Percentiles rank a stretch among this genome's conserved stretches.
Evolutionary conservation across 257 asterid species (phyloP).

Genomic region (Fraxinus pennsylvanica): DNA sequence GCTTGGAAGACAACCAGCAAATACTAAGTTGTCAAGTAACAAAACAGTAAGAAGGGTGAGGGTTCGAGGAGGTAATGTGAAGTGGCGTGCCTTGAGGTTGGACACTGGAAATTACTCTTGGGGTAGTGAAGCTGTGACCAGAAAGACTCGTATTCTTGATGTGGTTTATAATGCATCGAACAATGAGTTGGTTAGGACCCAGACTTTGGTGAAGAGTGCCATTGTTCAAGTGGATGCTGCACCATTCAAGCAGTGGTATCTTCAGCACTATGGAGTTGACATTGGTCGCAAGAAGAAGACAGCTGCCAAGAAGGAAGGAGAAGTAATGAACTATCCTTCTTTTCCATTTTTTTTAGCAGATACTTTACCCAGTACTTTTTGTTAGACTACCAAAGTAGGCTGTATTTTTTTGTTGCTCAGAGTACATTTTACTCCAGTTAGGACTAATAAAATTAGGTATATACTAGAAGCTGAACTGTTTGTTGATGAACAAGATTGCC

Average conservation of each 20-base stretch:
- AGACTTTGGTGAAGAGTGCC: not conserved
- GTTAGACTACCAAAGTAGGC: not conserved
- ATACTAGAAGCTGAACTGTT: not conserved
- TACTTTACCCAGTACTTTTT: not conserved
- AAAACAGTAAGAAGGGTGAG: not conserved
- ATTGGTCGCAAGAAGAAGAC: slow-evolving; percentile 63
- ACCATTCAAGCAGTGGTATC: not conserved
- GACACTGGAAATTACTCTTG: not conserved
- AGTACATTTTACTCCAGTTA: not conserved
- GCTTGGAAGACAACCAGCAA: not conserved
- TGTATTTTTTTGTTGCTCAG: not conserved
- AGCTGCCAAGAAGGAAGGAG: slow-evolving; percentile 65
- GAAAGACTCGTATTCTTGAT: not conserved
- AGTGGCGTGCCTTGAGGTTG: not conserved
- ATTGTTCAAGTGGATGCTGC: not conserved
- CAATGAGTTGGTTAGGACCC: not conserved
- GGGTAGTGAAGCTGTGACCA: not conserved
- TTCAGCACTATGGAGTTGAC: not conserved
- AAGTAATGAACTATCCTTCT: slow-evolving; percentile 28
- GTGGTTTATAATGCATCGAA: not conserved
- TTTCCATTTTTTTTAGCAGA: not conserved
- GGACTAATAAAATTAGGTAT: not conserved
- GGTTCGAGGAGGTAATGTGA: not conserved
- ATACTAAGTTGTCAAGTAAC: not conserved
- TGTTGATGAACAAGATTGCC: not conserved